Percentiles rank a stretch among this genome's conserved stretches.
phyloP scores from a whole-genome alignment of 148 eudicot genomes.

The Linanthus parryae region DNA sequence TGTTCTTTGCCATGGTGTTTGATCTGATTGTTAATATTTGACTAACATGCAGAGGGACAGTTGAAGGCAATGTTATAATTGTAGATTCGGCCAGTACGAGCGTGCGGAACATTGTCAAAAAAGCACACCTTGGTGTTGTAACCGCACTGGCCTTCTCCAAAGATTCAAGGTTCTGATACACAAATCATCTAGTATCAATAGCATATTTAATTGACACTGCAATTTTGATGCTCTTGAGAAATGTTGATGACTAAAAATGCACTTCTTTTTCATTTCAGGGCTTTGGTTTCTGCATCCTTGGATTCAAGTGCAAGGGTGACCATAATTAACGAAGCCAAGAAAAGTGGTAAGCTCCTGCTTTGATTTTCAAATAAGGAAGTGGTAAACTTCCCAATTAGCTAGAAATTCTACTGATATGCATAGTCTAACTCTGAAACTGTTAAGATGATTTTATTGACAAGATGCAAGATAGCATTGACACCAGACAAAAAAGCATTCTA shows the following conservation, averaged over 20 bases:
- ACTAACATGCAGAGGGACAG: conserved; percentile 68
- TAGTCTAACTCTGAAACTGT: too few relatives aligned
- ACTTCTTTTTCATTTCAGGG: conserved; percentile 35
- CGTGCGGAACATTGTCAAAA: conserved; percentile 44
- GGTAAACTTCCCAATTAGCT: too few relatives aligned
- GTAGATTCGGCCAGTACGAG: conserved; percentile 52
- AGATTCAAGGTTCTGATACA: conserved; percentile 57
- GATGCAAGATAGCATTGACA: too few relatives aligned
- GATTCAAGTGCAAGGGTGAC: conserved; percentile 93
- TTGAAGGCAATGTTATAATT: conserved; percentile 61
- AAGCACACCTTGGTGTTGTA: conserved; percentile 86
- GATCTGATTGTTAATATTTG: conserved; percentile 11
- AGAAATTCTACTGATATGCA: too few relatives aligned
- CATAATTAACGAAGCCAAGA: conserved; percentile 40
- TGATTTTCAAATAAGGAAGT: too few relatives aligned
- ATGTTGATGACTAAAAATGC: conserved; percentile 3
- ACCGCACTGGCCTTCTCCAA: conserved; percentile 78
- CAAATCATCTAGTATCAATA: neutral
- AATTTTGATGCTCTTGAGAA: neutral
- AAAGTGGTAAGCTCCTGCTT: conserved; percentile 36
- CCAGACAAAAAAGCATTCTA: too few relatives aligned
- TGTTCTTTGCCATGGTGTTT: neutral
- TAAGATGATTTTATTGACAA: too few relatives aligned
- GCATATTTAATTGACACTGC: neutral
- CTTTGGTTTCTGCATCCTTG: conserved; percentile 73